Percentiles rank a stretch among this genome's conserved stretches.
Conservation (phyloP, 495 filamentous ascomycete species). For the Aspergillus bridgeri region DNA sequence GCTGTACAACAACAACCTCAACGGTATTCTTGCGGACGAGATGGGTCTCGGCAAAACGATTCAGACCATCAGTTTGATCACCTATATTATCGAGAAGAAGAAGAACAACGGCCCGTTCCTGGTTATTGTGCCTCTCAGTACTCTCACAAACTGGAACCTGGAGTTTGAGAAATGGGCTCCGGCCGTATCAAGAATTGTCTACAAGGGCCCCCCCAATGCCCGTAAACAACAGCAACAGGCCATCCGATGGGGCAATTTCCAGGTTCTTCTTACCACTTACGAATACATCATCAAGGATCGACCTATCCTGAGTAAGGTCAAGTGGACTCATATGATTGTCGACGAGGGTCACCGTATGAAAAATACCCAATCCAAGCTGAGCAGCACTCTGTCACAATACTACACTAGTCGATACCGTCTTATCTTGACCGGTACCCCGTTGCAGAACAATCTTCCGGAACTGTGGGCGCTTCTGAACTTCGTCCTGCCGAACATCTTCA, state of each 20-base stretch:
- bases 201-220: slow-evolving; percentile 88
- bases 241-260: slow-evolving; percentile 91
- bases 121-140: slow-evolving; percentile 94
- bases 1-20: slow-evolving; percentile 98
- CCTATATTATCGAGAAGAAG: slow-evolving; percentile 95
- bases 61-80: slow-evolving; percentile 96
- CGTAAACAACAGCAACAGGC: slow-evolving; percentile 90
- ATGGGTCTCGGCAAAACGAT: slow-evolving; percentile 99
- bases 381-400: slow-evolving; percentile 88
- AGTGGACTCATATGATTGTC: slow-evolving; percentile 99
- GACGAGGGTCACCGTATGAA: slow-evolving; percentile 99
- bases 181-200: slow-evolving; percentile 78
- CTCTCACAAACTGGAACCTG: slow-evolving; percentile 95
- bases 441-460: slow-evolving; percentile 96
- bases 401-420: slow-evolving; percentile 92
- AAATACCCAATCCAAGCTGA: slow-evolving; percentile 95
- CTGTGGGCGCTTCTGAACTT: slow-evolving; percentile 98
- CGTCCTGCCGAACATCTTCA: slow-evolving; percentile 97
- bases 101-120: slow-evolving; percentile 89
- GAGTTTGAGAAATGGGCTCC: slow-evolving; percentile 99
- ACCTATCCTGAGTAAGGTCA: slow-evolving; percentile 89
- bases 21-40: slow-evolving; percentile 96
- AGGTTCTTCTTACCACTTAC: slow-evolving; percentile 94
- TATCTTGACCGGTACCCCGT: slow-evolving; percentile 93
- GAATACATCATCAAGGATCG: slow-evolving; percentile 99